Conservation (phyloP, 1,139 yeast species). For the Hyphopichia pseudoburtonii region DNA sequence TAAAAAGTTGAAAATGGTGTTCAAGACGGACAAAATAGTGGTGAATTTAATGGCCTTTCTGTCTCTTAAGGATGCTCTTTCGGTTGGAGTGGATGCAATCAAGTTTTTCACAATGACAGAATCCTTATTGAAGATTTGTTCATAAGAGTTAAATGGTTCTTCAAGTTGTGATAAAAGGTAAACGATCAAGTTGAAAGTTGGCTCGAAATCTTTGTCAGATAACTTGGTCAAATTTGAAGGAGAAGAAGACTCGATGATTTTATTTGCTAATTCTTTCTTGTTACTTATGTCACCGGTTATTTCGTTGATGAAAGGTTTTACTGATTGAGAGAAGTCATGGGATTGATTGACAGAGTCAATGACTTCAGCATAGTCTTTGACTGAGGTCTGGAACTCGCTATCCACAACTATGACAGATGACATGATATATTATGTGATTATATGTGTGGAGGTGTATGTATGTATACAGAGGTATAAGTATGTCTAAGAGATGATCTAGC, state of each 20-base stretch:
- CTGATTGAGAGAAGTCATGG: constrained; percentile 28
- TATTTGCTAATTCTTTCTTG: constrained; percentile 27
- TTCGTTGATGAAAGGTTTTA: constrained; percentile 23
- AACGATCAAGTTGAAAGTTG: constrained; percentile 43
- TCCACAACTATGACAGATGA: constrained; percentile 50
- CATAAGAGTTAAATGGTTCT: constrained; percentile 17
- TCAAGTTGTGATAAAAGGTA: constrained; percentile 36
- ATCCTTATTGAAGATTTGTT: constrained; percentile 26
- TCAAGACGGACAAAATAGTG: constrained; percentile 43
- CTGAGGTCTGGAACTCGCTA: constrained; percentile 43
- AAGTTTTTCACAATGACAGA: constrained; percentile 32
- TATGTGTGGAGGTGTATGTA: too few species aligned
- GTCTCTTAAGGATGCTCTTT: constrained; percentile 47
- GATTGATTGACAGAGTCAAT: constrained; percentile 34
- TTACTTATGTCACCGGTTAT: constrained; percentile 26
- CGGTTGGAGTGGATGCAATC: constrained; percentile 34
- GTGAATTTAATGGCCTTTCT: constrained; percentile 47
- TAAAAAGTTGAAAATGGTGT: constrained; percentile 45
- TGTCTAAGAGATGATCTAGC: too few species aligned
- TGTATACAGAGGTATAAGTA: too few species aligned
- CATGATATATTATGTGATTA: too few species aligned
- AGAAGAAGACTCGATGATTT: constrained; percentile 26
- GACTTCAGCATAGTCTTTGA: constrained; percentile 41
- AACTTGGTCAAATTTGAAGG: constrained; percentile 32
- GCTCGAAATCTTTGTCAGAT: constrained; percentile 47